Conservation (phyloP, 768 basidiomycete species). For the Hericium alpestre region DNA sequence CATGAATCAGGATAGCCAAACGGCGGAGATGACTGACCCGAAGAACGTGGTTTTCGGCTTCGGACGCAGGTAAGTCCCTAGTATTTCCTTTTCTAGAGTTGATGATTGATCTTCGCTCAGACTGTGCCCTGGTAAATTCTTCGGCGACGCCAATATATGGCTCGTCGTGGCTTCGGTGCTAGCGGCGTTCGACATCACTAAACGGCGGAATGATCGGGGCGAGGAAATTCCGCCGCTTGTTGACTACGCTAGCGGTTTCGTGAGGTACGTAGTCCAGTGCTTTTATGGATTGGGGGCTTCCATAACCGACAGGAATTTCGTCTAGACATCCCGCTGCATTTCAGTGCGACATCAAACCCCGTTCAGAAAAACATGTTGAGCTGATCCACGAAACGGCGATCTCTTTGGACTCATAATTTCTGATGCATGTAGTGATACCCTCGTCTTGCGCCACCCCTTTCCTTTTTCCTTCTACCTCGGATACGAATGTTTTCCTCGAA, state of each 20-base stretch:
- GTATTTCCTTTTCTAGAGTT: no score
- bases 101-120: neutral
- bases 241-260: constrained; percentile 11
- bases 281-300: neutral
- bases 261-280: constrained; percentile 4
- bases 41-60: constrained; percentile 13
- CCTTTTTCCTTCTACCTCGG: no score
- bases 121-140: constrained; percentile 11
- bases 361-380: constrained; percentile 6
- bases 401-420: neutral
- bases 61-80: constrained; percentile 9
- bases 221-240: constrained; percentile 6
- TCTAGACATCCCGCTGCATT: constrained; percentile 15
- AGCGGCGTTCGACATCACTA: constrained; percentile 7
- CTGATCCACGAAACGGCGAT: constrained; percentile 3
- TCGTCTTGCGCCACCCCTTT: no score
- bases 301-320: neutral
- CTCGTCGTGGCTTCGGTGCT: constrained; percentile 8
- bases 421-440: no score
- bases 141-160: constrained; percentile 14
- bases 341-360: constrained; percentile 14
- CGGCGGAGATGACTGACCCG: constrained; percentile 4
- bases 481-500: no score
- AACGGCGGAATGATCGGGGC: constrained; percentile 6
- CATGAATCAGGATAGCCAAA: constrained; percentile 2